Base-by-base conservation (phyloP, 2,329 filamentous ascomycete species). In the Aspergillus aculeatinus region DNA sequence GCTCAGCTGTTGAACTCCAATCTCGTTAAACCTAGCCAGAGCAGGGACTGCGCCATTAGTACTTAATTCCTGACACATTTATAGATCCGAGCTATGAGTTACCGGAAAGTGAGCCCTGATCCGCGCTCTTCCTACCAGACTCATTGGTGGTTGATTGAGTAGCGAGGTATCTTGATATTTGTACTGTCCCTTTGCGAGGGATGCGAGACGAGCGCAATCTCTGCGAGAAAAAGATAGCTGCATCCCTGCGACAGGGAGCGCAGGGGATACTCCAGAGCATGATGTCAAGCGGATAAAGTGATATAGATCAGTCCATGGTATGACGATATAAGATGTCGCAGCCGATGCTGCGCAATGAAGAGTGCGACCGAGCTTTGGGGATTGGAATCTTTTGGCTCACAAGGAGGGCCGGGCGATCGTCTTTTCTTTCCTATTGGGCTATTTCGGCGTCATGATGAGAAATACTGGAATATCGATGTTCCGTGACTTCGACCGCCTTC, bases 1-100 rank as follows among this genome's bases (percentile, higher is more conserved):
- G 81, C 92, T 97, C 67, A 99, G 81, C 71, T 98, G 94, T 78
- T 99, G 95, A 44, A 99, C 91, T 56, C 91, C 92, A 68, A 99
- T 93, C 67, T 96, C 90, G 77, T 96, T 99, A 80, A 89, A 91
- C 66, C 95, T 87, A 52, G 91, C 82, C 59, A 83, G 77, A 4
- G 77, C 73, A 19, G 74, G 72, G 23, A 78, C 77, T 77, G 61
- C 16, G 49, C 47, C 50, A 63, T 70, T 47, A 68, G 63, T 44
- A 62, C 48, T 39, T 58, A 52, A 48, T 57, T 47, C 55, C 29
- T 16, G 39, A 23, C 3, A 49, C 25, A 23, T 23, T 27, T 9
- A 21, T 14, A n/a, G 48, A 27, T 19, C 9, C 47, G n/a, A 23
- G 4, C 39, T 44, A 50, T 25, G 53, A 59, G 59, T 42, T 64